Evolutionary conservation across 768 basidiomycete genomes (phyloP).

Genomic region (Tylopilus vinaceipallidus): DNA sequence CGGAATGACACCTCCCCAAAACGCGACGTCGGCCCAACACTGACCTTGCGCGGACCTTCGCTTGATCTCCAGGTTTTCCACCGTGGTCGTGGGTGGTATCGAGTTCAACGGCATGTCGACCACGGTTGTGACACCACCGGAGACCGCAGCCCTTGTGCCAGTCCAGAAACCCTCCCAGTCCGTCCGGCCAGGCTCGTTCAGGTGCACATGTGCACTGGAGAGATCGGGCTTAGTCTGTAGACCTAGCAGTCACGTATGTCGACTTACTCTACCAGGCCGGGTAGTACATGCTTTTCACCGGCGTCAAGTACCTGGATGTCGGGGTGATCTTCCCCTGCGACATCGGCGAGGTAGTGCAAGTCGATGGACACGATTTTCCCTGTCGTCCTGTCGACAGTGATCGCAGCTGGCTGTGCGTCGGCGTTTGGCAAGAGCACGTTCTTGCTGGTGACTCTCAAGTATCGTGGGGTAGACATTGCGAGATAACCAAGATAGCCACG

Average conservation of each 20-base stretch:
- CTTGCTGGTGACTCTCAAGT: conserved; percentile 48
- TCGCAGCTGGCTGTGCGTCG: conserved; percentile 58
- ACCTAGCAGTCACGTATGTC: background rate
- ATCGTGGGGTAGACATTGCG: conserved; percentile 10
- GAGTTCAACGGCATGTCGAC: conserved; percentile 99
- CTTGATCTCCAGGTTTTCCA: conserved; percentile 72
- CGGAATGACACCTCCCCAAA: conserved; percentile 93
- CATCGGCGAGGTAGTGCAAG: conserved; percentile 30
- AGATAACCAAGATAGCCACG: conserved; percentile 8
- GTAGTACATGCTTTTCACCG: conserved; percentile 59
- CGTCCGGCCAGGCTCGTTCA: conserved; percentile 91
- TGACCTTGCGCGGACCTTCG: conserved; percentile 66
- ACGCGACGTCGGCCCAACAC: conserved; percentile 67
- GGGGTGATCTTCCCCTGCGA: conserved; percentile 22
- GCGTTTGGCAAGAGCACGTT: conserved; percentile 55
- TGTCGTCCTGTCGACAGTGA: conserved; percentile 52
- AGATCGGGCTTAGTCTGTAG: background rate
- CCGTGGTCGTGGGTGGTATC: conserved; percentile 91
- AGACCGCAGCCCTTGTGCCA: conserved; percentile 86
- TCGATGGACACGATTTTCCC: conserved; percentile 61
- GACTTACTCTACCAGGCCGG: conserved; percentile 75
- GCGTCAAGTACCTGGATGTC: conserved; percentile 50
- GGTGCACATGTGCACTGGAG: conserved; percentile 81
- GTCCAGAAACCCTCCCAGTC: conserved; percentile 95
- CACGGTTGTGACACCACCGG: conserved; percentile 93